Conservation (phyloP, 2,329 filamentous ascomycete genomes). For the Alternaria novae-zelandiae region DNA sequence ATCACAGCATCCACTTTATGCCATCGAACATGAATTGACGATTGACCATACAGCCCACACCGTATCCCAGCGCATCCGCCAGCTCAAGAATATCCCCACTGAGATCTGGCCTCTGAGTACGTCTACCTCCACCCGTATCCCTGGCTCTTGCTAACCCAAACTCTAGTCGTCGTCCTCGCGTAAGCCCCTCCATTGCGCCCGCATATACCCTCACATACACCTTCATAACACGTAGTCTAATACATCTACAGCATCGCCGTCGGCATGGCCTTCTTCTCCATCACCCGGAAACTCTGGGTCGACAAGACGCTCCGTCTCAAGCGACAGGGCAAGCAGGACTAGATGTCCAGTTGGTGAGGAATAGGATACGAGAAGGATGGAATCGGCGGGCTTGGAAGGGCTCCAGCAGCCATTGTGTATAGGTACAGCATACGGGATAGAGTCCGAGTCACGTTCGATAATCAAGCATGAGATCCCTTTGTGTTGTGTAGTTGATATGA, state of each 20-base stretch:
- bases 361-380: neutral
- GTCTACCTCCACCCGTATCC: slow-evolving; percentile 35
- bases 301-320: slow-evolving; percentile 92
- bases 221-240: slow-evolving; percentile 26
- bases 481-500: slow-evolving; percentile 12
- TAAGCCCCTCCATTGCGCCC: slow-evolving; percentile 58
- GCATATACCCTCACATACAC: neutral
- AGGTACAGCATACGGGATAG: slow-evolving; percentile 22
- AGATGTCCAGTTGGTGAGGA: slow-evolving; percentile 11
- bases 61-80: slow-evolving; percentile 91
- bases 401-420: slow-evolving; percentile 32
- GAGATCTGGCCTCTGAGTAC: slow-evolving; percentile 95
- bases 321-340: slow-evolving; percentile 62
- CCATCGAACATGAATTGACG: slow-evolving; percentile 22
- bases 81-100: slow-evolving; percentile 85
- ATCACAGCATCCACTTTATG: slow-evolving; percentile 20
- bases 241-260: slow-evolving; percentile 65
- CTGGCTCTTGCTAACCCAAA: slow-evolving; percentile 15
- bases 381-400: slow-evolving; percentile 14
- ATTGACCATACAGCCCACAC: slow-evolving; percentile 75
- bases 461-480: slow-evolving; percentile 36
- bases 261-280: slow-evolving; percentile 80
- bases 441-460: slow-evolving; percentile 20
- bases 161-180: slow-evolving; percentile 79
- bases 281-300: slow-evolving; percentile 78